Base-by-base conservation (phyloP, 257 asterid species). In the Nicotiana noctiflora region DNA sequence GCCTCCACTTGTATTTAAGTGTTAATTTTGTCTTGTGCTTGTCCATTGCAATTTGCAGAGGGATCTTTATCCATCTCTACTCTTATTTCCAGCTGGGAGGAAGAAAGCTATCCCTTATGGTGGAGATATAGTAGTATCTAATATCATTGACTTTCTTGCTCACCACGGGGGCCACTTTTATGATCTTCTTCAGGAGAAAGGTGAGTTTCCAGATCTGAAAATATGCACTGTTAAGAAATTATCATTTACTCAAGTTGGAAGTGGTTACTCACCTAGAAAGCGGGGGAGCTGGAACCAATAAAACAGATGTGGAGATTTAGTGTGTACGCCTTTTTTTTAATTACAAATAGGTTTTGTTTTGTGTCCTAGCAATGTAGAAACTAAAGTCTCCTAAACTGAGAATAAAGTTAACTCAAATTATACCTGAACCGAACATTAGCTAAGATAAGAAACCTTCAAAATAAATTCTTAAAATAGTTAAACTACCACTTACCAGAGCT, bases 31-130 rank as follows among this genome's bases (percentile, higher is more conserved):
- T 79, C 74, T 55, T 52, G 37, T 72, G 44, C 79, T 56, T 82
- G 76, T 66, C 74, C 79, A 21, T 70, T 70, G 37, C 37, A 21
- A 21, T 70, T 75, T 87, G 92, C 98, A 95, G 98, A 89, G 92
- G 89, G 97, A 95, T 83, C 86, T 92, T 61, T 92, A 93, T 90
- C 98, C 99, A 79, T 90, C 87, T 76, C 83, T 95, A 85, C 83
- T 95, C 81, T 79, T 95, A 88, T 92, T 93, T 85, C 99, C 98
- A 10, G 93, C 95, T 23, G 90, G 84, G 81, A 85, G 83, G 84
- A 92, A 93, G 88, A 85, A 88, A 79, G 79, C 92, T 0, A 82
- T 93, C 77, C 51, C 81, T 51, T 95, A 90, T 75, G 92, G 88
- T 87, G 99, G 99, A 84, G 94, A 92, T 83, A 84, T 88, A 68